These are phyloP conservation scores for Rhizomucor miehei DNA, from an alignment of 371 early-diverging fungal species.

Conservation along the genomic window DNA sequence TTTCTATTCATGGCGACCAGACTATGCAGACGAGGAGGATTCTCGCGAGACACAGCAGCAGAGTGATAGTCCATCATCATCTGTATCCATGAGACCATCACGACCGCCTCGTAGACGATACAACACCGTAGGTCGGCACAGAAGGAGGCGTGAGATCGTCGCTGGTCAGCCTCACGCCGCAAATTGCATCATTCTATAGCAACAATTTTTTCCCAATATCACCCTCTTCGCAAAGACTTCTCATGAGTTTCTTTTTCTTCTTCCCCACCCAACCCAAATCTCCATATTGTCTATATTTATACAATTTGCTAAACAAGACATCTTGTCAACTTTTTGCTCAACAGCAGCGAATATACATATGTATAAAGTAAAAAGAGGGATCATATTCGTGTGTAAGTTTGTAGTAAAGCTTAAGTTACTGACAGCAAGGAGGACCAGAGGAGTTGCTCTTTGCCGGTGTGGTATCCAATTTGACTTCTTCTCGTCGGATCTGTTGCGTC, in stretches of 20 bases:
- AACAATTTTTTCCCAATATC: not conserved
- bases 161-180: slow-evolving; percentile 17
- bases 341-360: too few species aligned
- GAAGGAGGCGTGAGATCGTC: slow-evolving; percentile 11
- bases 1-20: slow-evolving; percentile 35
- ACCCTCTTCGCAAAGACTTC: too few species aligned
- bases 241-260: too few species aligned
- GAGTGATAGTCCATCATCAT: slow-evolving; percentile 3
- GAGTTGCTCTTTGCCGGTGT: slow-evolving; percentile 22
- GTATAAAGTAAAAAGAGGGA: too few species aligned
- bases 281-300: too few species aligned
- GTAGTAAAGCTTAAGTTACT: slow-evolving; percentile 5
- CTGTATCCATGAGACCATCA: not conserved
- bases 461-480: slow-evolving; percentile 41
- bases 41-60: not conserved
- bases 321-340: too few species aligned
- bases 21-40: slow-evolving; percentile 9
- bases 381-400: too few species aligned
- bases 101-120: slow-evolving; percentile 7
- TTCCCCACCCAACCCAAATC: too few species aligned
- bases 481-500: slow-evolving; percentile 46
- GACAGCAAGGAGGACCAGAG: slow-evolving; percentile 24
- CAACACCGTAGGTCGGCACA: slow-evolving; percentile 13
- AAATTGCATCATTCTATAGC: slow-evolving; percentile 29
- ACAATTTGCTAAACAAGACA: too few species aligned